These are phyloP conservation scores for Thalia dealbata DNA, from an alignment of 176 grass and related monocot genomes.

Conservation along the genomic window DNA sequence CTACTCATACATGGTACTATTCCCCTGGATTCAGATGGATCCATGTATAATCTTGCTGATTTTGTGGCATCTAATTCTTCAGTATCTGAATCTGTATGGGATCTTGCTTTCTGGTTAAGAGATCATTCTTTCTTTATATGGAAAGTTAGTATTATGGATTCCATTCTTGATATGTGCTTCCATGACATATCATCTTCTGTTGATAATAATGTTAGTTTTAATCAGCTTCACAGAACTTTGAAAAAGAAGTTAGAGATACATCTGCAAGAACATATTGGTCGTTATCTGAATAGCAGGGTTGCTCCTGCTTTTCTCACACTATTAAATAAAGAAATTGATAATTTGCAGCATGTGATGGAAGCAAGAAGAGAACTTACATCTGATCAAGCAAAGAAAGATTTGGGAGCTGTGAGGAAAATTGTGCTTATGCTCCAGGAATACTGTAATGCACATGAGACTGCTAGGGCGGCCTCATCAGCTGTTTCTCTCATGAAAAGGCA, in stretches of 20 bases:
- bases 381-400: slow-evolving; percentile 40
- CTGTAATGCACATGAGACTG: slow-evolving; percentile 73
- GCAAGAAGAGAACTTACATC: slow-evolving; percentile 35
- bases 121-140: slow-evolving; percentile 79
- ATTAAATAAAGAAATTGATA: slow-evolving; percentile 62
- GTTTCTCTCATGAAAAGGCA: slow-evolving; percentile 81
- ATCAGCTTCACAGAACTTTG: slow-evolving; percentile 65
- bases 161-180: slow-evolving; percentile 72
- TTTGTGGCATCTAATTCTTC: slow-evolving; percentile 38
- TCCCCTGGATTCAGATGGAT: slow-evolving; percentile 31
- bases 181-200: slow-evolving; percentile 81
- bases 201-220: slow-evolving; percentile 57
- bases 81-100: slow-evolving; percentile 62
- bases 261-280: slow-evolving; percentile 56
- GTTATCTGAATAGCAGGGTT: slow-evolving; percentile 58
- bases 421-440: slow-evolving; percentile 79
- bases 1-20: slow-evolving; percentile 32
- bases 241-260: slow-evolving; percentile 68
- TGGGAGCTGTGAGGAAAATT: slow-evolving; percentile 48
- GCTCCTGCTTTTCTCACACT: slow-evolving; percentile 41
- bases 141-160: slow-evolving; percentile 75
- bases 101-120: slow-evolving; percentile 52
- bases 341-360: slow-evolving; percentile 42
- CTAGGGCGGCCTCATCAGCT: slow-evolving; percentile 59
- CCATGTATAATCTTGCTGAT: slow-evolving; percentile 37